A percentile compares a stretch with the other conserved stretches of the same genome.
These are phyloP conservation scores for Platanthera zijinensis DNA, from an alignment of 106 monocot species.

Conservation along the genomic window DNA sequence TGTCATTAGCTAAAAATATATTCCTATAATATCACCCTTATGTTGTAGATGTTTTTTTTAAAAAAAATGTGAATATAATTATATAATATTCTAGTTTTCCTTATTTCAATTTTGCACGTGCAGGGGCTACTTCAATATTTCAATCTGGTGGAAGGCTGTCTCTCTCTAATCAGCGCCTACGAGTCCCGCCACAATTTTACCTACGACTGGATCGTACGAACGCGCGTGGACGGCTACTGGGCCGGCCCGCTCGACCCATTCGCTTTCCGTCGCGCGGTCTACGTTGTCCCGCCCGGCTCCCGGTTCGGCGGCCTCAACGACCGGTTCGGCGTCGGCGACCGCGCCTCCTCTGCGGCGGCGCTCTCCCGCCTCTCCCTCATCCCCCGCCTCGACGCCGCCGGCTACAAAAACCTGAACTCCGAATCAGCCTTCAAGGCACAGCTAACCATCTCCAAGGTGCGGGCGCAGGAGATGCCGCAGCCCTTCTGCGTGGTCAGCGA, in stretches of 20 bases:
- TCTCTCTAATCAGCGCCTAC: constrained; percentile 33
- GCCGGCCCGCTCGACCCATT: constrained; percentile 25
- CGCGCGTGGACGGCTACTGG: constrained; percentile 84
- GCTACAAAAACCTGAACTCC: constrained; percentile 48
- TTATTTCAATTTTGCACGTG: neutral
- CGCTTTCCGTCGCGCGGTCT: constrained; percentile 22
- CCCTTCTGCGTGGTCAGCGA: constrained; percentile 76
- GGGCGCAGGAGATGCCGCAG: constrained; percentile 1
- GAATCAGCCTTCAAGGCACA: constrained; percentile 75
- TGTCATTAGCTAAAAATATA: too few relatives aligned
- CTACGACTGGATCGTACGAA: constrained; percentile 70
- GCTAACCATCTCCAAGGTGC: constrained; percentile 14
- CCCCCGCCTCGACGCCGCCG: constrained; percentile 35
- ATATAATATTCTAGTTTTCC: too few relatives aligned
- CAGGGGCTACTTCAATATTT: constrained; percentile 83
- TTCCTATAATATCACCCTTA: too few relatives aligned
- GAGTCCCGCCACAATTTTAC: constrained; percentile 44
- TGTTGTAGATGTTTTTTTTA: too few relatives aligned
- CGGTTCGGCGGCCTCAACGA: constrained; percentile 72
- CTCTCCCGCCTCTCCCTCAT: constrained; percentile 61
- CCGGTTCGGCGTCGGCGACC: constrained; percentile 67
- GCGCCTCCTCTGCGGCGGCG: constrained; percentile 24
- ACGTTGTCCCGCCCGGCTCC: constrained; percentile 64
- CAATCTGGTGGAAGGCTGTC: constrained; percentile 73
- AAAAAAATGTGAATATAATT: too few relatives aligned